Base-by-base conservation (phyloP, 345 rosid genomes). In the Eucalyptus pauciflora region DNA sequence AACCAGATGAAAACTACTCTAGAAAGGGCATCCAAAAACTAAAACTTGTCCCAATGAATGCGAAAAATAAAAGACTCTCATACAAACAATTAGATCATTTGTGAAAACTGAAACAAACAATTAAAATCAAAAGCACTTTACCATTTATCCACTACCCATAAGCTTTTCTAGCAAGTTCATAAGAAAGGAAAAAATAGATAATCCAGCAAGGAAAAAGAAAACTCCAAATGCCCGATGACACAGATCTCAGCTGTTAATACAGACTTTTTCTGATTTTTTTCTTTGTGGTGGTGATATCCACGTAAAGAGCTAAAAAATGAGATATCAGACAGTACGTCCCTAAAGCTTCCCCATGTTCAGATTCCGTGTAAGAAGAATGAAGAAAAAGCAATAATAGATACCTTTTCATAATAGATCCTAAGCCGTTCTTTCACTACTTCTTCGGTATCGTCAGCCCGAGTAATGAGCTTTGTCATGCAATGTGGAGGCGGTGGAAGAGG, bases 401-500 rank as follows among this genome's bases (percentile, higher is more conserved):
- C 99, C 92, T 92, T 92, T 88, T 98, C 98, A 90, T 87, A 90
- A 93, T 98, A 98, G 41, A 97, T 88, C 24, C 96, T 94, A 83
- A 96, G 96, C 85, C 99, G 92, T 88, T 94, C 97, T 92, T 94
- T 97, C 54, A 98, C 99, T 51, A 98, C 99, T 92, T 94, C 96
- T 91, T 97, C 96, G 2, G 98, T 97, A 92, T 98, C 99, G 90
- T 98, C 99, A 5, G 97, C 89, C 49, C 99, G 95, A 69, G 98
- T 96, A 90, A 95, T 90, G 67, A 97, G 99, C 94, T 98, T 97
- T 43, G 95, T 88, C 94, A 92, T 93, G 89, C 99, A 97, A 27
- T 95, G 93, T 85, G 94, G 24, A 9, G 99, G 99, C 64, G 99
- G 98, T 88, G 94, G 96, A 91, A 96, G 98, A 20, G 99, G 99